Evolutionary conservation across 768 basidiomycete species (phyloP).

Genomic region (Naganishia onofrii): DNA sequence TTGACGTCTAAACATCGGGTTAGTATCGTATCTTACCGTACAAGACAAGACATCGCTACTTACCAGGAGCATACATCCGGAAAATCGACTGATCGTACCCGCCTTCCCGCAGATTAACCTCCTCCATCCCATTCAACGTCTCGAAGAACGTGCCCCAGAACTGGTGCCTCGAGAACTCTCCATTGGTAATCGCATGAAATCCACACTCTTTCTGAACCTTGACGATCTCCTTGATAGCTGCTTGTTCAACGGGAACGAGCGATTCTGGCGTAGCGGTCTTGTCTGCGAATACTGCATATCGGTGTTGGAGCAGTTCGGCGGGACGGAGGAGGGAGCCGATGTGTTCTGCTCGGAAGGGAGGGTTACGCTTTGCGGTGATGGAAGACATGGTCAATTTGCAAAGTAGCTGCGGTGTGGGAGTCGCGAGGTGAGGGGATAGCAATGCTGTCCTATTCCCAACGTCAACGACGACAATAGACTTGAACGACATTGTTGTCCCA

Average conservation of each 20-base stretch:
- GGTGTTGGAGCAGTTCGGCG: slow-evolving; percentile 54
- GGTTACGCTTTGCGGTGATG: slow-evolving; percentile 33
- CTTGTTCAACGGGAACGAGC: slow-evolving; percentile 58
- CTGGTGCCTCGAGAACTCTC: slow-evolving; percentile 56
- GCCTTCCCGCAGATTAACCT: slow-evolving; percentile 54
- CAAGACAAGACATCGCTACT: neutral
- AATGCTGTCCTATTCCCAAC: neutral
- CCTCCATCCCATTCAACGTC: slow-evolving; percentile 63
- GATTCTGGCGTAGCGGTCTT: slow-evolving; percentile 56
- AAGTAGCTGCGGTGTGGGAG: neutral
- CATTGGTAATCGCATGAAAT: slow-evolving; percentile 64
- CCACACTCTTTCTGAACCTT: slow-evolving; percentile 61
- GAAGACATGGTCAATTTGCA: slow-evolving; percentile 7
- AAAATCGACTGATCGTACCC: slow-evolving; percentile 27
- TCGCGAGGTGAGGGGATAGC: neutral
- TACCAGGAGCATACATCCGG: slow-evolving; percentile 27
- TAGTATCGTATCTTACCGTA: neutral
- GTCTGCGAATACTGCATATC: slow-evolving; percentile 47
- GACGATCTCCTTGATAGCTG: slow-evolving; percentile 60
- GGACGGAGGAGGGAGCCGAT: slow-evolving; percentile 66
- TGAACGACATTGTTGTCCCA: neutral
- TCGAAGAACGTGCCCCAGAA: slow-evolving; percentile 70
- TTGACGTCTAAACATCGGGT: slow-evolving; percentile 7
- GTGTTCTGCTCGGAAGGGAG: slow-evolving; percentile 61
- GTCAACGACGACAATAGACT: neutral